phyloP scores from a whole-genome alignment of 192 early-diverging fungal genomes.

The Backusella macrospora region DNA sequence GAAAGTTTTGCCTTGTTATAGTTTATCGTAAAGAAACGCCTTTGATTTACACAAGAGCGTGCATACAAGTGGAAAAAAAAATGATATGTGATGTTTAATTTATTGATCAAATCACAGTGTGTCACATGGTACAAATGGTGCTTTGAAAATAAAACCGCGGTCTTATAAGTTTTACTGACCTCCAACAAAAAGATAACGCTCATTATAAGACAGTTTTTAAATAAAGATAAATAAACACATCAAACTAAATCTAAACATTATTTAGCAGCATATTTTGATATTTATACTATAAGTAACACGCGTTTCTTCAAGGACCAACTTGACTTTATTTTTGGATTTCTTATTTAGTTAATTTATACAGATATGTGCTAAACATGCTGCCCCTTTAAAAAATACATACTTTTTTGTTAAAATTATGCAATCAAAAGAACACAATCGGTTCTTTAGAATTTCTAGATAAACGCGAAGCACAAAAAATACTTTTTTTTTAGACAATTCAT shows the following conservation, averaged over 20 bases:
- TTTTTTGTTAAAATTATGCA: not conserved
- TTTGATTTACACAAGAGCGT: not conserved
- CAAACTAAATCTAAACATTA: too few species aligned
- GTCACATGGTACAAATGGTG: not conserved
- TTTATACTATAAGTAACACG: too few species aligned
- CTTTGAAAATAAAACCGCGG: not conserved
- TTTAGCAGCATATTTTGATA: too few species aligned
- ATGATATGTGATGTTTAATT: not conserved
- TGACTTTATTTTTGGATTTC: too few species aligned
- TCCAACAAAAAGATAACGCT: not conserved
- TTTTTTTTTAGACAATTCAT: not conserved
- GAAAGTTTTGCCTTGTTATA: too few species aligned
- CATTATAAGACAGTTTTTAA: not conserved
- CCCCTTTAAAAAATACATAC: too few species aligned
- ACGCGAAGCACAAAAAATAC: not conserved
- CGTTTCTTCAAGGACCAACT: too few species aligned
- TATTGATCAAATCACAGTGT: slow-evolving; percentile 7
- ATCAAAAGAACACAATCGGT: not conserved
- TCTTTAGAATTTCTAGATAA: not conserved
- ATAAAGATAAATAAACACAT: too few species aligned
- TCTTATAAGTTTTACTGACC: not conserved
- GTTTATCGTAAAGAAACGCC: too few species aligned
- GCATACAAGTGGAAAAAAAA: not conserved
- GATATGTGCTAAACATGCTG: too few species aligned
- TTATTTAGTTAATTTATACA: too few species aligned